Base-by-base conservation (phyloP, 805 yeast genomes). In the Hanseniaspora hatyaiensis region DNA sequence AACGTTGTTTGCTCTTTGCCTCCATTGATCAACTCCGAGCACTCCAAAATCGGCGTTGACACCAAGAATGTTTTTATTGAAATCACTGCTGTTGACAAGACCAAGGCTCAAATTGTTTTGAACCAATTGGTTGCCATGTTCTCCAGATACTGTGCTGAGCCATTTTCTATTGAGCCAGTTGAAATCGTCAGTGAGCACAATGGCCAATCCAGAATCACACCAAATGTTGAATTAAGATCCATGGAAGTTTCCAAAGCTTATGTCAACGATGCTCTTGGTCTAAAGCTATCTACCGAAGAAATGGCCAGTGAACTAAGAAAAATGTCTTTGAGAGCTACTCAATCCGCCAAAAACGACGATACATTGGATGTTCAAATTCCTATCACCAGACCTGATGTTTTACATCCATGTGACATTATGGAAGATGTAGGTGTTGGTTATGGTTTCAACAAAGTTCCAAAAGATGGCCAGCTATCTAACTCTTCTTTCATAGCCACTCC, bases 401-500 rank as follows among this genome's bases (percentile, higher is more conserved):
- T 92, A 59, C 99, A 92, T 66, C 94, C 86, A 63, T 89, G 97
- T 73, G 99, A 92, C 67, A 80, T 92, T 55, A 84, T 92, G 94
- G 99, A 92, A 67, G 99, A 92, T 65, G 95, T 89, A 41, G 98
- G 96, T 40, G 82, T 92, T 60, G 94, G 86, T 26, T 92, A 86
- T 62, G 99, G 98, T 50, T 92, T 82, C 72, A 82, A 88, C 68
- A 86, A 84, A 62, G 73, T 92, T 60, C 75, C 74, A 53, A 85
- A 80, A 67, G 78, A 92, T 44, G 75, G 75, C 54, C 85, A 92
- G 59, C 74, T 86, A 54, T 73, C 85, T 28, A 80, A 80, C 50
- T 75, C 95, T 8, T 77, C 82, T 53, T 71, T 75, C 47, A 80
- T 85, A 52, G 95, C 94, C 20, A 73, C 82, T 48, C 87, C 97